Conservation (phyloP, 116 monocot species). For the Iris pallida region DNA sequence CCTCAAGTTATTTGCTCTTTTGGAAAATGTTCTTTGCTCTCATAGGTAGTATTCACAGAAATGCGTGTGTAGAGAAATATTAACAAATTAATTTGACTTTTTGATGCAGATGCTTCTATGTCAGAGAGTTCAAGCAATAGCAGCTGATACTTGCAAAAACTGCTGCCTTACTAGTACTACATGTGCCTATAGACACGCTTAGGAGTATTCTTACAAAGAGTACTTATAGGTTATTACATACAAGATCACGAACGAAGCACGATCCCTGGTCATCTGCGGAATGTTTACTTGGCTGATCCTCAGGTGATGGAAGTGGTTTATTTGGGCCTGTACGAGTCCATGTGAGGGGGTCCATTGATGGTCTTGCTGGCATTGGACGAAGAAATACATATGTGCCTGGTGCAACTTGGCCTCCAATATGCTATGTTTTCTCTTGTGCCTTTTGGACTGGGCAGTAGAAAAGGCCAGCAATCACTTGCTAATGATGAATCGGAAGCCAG, state of each 20-base stretch:
- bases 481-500: constrained; percentile 87
- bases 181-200: constrained; percentile 78
- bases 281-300: constrained; percentile 61
- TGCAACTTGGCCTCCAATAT: constrained; percentile 82
- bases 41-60: neutral
- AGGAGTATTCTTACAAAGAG: constrained; percentile 50
- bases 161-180: constrained; percentile 68
- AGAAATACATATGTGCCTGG: constrained; percentile 64
- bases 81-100: constrained; percentile 1
- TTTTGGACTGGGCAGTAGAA: constrained; percentile 73
- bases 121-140: constrained; percentile 83
- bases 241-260: constrained; percentile 64
- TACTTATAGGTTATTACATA: constrained; percentile 40
- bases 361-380: constrained; percentile 93
- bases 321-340: constrained; percentile 72
- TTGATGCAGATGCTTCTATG: constrained; percentile 85
- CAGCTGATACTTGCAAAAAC: constrained; percentile 81
- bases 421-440: constrained; percentile 98
- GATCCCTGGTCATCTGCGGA: constrained; percentile 39
- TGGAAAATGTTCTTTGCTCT: constrained; percentile 2
- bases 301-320: constrained; percentile 68
- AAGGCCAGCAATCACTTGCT: constrained; percentile 65
- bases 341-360: constrained; percentile 83
- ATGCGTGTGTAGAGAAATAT: neutral
- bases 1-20: neutral